Base-by-base conservation (phyloP, 2,329 filamentous ascomycete genomes). In the Colletotrichum sp. region DNA sequence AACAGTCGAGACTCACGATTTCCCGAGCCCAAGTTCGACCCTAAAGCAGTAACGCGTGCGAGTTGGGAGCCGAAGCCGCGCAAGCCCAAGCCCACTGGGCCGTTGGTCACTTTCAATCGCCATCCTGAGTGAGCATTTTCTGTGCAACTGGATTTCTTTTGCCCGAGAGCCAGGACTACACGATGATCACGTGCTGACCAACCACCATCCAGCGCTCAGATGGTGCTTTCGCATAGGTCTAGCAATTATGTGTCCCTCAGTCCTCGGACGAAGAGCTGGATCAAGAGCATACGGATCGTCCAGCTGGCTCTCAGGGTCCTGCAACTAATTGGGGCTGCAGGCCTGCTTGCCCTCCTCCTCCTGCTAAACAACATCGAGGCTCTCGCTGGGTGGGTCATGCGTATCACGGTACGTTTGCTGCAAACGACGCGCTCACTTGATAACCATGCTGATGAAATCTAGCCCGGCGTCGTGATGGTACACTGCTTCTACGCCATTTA, bases 31-130 rank as follows among this genome's bases (percentile, higher is more conserved):
- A 86, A 83, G n/a, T 98, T 98, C 85, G 96, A 98, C 81, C 96
- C 96, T 65, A 98, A 96, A 84, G 94, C 94, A 75, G 90, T 96
- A 65, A 96, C 95, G 26, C 91, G 95, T 82, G 94, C 95, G 77
- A 96, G 94, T 85, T 94, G 92, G 88, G 87, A 92, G 81, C 90
- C 92, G 15, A 91, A 91, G 70, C 87, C 91, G 55, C 88, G 86
- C 30, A 93, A 90, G 81, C 89, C 91, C 57, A 93, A 94, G 88
- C 90, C 89, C 60, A 89, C 94, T 69, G 96, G 95, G 0, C 96
- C 95, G 15, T 86, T 98, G 78, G 86, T 98, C 77, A 91, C 94
- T 75, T 94, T 98, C 88, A 97, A 98, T 84, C 90, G 91, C 74
- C 96, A 98, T 84, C 96, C 96, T 2, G 96, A 98, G 93, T 95